Percentiles rank a stretch among this genome's conserved stretches.
phyloP scores from a whole-genome alignment of 2,329 filamentous ascomycete genomes.

The Epichloe uncinata region DNA sequence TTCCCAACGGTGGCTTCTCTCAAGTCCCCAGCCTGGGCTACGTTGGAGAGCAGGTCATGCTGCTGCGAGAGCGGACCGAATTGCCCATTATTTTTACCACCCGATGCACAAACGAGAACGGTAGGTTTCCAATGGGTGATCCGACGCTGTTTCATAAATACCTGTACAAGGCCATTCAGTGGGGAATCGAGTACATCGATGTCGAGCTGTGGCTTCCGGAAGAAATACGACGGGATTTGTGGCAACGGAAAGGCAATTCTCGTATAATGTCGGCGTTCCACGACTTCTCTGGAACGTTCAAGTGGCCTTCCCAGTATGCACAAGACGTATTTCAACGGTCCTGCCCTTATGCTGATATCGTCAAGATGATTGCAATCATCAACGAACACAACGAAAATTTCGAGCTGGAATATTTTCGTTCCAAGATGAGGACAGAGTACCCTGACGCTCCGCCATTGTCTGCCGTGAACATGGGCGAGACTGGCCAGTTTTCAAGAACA shows the following conservation, averaged over 20 bases:
- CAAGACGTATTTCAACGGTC: constrained; percentile 59
- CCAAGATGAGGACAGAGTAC: constrained; percentile 56
- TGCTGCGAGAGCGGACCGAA: constrained; percentile 69
- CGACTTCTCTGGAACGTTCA: constrained; percentile 74
- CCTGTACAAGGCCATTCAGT: constrained; percentile 72
- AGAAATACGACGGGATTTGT: constrained; percentile 53
- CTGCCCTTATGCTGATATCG: constrained; percentile 64
- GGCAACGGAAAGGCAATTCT: constrained; percentile 59
- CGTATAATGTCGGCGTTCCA: constrained; percentile 88
- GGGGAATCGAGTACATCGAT: constrained; percentile 83
- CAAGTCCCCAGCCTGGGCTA: constrained; percentile 67
- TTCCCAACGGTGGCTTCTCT: constrained; percentile 46
- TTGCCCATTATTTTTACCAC: constrained; percentile 86
- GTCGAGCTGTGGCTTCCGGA: constrained; percentile 81
- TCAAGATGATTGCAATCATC: constrained; percentile 84
- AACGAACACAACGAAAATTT: constrained; percentile 77
- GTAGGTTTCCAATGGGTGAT: constrained; percentile 72
- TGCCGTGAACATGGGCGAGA: constrained; percentile 75
- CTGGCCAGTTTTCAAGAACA: constrained; percentile 72
- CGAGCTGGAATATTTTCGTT: constrained; percentile 79
- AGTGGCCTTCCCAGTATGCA: constrained; percentile 64
- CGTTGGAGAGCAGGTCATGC: constrained; percentile 76
- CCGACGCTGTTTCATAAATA: constrained; percentile 64
- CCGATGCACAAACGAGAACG: constrained; percentile 69
- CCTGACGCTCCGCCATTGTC: constrained; percentile 61